Conservation (phyloP, 208 protist species). For the Trypanosoma brucei region DNA sequence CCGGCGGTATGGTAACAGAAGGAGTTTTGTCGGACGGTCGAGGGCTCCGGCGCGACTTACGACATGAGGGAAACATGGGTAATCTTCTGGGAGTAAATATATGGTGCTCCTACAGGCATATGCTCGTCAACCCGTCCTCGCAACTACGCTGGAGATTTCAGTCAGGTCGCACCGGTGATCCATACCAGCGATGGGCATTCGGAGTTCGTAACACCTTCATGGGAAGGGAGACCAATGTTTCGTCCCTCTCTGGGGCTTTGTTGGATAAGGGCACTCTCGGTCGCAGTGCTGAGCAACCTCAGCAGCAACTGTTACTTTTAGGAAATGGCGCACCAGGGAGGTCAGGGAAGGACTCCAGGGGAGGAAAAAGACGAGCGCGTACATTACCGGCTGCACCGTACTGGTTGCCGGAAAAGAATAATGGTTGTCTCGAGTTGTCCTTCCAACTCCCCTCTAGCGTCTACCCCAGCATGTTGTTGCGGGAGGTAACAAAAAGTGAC, state of each 20-base stretch:
- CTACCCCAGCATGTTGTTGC: slow-evolving; percentile 74
- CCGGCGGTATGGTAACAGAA: neutral
- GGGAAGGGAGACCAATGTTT: neutral
- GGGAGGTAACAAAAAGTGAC: slow-evolving; percentile 82
- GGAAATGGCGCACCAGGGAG: neutral
- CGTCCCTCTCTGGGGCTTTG: too few relatives aligned
- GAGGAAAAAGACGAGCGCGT: slow-evolving; percentile 3
- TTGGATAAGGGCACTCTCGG: too few relatives aligned
- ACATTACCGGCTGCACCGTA: slow-evolving; percentile 52
- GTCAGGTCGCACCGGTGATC: slow-evolving; percentile 3
- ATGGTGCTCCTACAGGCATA: slow-evolving; percentile 22
- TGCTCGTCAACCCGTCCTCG: slow-evolving; percentile 24
- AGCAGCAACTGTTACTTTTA: slow-evolving; percentile 5
- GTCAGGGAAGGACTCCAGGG: neutral
- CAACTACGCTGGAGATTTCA: slow-evolving; percentile 19
- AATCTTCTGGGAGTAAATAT: slow-evolving; percentile 48
- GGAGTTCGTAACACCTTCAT: slow-evolving; percentile 16
- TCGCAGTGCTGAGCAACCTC: neutral
- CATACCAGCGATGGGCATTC: slow-evolving; percentile 23
- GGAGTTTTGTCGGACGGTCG: slow-evolving; percentile 3
- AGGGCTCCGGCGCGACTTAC: slow-evolving; percentile 21
- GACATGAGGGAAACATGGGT: slow-evolving; percentile 26
- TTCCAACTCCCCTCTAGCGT: slow-evolving; percentile 59
- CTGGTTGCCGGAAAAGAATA: slow-evolving; percentile 60
- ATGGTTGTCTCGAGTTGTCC: slow-evolving; percentile 51